Percentiles rank a stretch among this genome's conserved stretches.
phyloP scores from a whole-genome alignment of 2,329 filamentous ascomycete genomes.

The Magnaporthiopsis rhizophila region DNA sequence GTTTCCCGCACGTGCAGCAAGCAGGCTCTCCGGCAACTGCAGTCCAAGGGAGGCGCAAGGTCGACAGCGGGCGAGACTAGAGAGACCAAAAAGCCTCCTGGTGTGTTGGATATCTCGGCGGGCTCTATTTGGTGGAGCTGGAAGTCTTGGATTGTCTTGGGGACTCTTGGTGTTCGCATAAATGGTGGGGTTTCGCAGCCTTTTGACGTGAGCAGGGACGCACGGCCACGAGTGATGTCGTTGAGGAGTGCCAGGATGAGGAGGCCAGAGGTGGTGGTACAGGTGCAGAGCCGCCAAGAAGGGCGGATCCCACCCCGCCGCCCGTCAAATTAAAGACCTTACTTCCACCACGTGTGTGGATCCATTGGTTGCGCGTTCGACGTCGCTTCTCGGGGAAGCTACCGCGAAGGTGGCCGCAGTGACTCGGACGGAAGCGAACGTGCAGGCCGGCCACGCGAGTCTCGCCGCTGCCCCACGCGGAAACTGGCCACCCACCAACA shows the following conservation, averaged over 20 bases:
- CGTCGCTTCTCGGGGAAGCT: neutral
- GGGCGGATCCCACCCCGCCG: neutral
- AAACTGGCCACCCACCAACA: neutral
- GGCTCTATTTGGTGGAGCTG: neutral
- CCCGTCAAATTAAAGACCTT: constrained; percentile 6
- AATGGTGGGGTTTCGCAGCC: neutral
- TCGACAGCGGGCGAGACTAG: neutral
- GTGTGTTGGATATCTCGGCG: constrained; percentile 3
- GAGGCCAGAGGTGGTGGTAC: neutral
- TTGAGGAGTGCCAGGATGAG: neutral
- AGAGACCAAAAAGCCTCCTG: neutral
- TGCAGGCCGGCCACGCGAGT: neutral
- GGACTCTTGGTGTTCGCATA: neutral
- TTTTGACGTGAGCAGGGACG: neutral
- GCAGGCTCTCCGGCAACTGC: neutral
- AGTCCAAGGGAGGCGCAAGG: no score
- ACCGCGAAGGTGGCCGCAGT: no score
- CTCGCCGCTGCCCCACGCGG: neutral
- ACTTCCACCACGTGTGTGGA: constrained; percentile 4
- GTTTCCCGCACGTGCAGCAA: constrained; percentile 2
- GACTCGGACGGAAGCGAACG: neutral
- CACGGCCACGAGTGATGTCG: neutral
- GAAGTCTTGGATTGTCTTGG: constrained; percentile 1
- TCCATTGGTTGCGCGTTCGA: neutral
- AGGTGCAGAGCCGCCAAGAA: neutral